Conservation (phyloP, 306 rosid genomes). For the Vigna mungo region DNA sequence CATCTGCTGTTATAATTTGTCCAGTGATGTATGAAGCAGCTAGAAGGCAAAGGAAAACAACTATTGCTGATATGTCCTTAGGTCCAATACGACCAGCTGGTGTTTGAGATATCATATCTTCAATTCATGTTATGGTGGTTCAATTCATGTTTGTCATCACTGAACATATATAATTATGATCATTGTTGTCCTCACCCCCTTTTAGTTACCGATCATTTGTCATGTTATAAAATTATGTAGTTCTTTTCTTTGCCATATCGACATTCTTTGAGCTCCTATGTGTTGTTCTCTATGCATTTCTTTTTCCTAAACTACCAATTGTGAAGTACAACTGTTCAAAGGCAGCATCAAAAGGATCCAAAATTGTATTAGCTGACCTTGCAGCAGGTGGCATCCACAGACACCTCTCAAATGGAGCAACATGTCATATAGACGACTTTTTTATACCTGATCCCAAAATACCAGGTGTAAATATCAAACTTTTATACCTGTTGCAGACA, state of each 20-base stretch:
- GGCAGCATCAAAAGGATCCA: conserved; percentile 91
- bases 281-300: conserved; percentile 73
- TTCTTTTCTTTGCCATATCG: conserved; percentile 82
- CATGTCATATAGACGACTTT: too few relatives aligned
- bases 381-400: conserved; percentile 91
- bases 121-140: neutral
- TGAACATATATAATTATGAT: conserved; percentile 2
- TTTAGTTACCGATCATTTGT: conserved; percentile 6
- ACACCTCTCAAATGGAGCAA: too few relatives aligned
- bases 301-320: conserved; percentile 77
- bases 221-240: conserved; percentile 57
- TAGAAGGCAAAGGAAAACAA: too few relatives aligned
- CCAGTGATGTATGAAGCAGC: too few relatives aligned
- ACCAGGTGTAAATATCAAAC: too few relatives aligned
- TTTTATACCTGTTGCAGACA: too few relatives aligned
- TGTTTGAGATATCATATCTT: too few relatives aligned
- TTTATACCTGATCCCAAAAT: too few relatives aligned
- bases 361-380: conserved; percentile 90
- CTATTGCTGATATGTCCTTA: too few relatives aligned
- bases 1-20: too few relatives aligned
- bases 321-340: conserved; percentile 82
- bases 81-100: too few relatives aligned
- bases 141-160: neutral
- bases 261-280: conserved; percentile 80
- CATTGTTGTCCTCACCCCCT: neutral